Conservation (phyloP, 2,329 filamentous ascomycete species). For the Fusarium tanahbumbuense region DNA sequence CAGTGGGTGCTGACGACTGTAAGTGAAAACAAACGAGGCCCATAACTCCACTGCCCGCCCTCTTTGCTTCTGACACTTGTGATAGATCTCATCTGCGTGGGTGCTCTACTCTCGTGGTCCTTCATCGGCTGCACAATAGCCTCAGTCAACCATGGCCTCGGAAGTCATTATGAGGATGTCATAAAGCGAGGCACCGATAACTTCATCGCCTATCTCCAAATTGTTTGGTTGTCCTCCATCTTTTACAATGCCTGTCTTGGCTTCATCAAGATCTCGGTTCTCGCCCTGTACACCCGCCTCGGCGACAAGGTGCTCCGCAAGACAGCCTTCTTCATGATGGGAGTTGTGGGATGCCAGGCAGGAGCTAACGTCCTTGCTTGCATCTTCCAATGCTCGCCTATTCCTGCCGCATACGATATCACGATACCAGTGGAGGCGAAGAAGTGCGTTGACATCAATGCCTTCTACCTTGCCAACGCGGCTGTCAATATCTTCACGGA, state of each 20-base stretch:
- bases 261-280: constrained; percentile 36
- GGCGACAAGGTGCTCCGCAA: constrained; percentile 26
- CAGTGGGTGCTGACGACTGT: constrained; percentile 32
- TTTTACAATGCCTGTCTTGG: constrained; percentile 37
- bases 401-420: constrained; percentile 17
- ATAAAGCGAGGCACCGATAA: constrained; percentile 17
- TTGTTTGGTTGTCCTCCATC: constrained; percentile 33
- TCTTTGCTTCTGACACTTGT: not conserved
- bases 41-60: not conserved
- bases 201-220: constrained; percentile 33
- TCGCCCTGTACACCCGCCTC: constrained; percentile 24
- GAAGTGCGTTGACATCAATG: constrained; percentile 32
- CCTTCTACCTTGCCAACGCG: constrained; percentile 28
- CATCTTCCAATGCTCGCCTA: constrained; percentile 27
- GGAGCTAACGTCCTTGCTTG: constrained; percentile 30
- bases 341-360: constrained; percentile 27
- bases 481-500: constrained; percentile 34
- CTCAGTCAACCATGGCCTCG: constrained; percentile 28
- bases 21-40: constrained; percentile 3
- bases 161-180: constrained; percentile 27
- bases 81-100: constrained; percentile 32
- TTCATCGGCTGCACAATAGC: constrained; percentile 30
- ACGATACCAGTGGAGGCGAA: not conserved
- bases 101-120: constrained; percentile 26
- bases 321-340: constrained; percentile 29